Evolutionary conservation across 1,139 yeast genomes (phyloP).

Genomic region (Torulaspora pretoriensis): DNA sequence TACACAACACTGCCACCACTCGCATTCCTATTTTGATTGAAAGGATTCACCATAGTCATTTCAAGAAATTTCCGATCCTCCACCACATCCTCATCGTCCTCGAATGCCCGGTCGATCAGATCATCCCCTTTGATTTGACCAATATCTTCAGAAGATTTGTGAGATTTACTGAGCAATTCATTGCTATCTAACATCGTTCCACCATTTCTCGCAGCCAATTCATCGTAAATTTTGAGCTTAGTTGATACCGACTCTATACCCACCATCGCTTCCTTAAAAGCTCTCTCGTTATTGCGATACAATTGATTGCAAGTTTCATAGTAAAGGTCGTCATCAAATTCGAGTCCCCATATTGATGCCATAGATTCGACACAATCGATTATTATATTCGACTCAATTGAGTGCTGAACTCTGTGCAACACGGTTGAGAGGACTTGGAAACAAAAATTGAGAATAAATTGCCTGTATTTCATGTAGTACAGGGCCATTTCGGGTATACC

Average conservation of each 20-base stretch:
- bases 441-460: slow-evolving; percentile 27
- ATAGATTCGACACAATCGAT: slow-evolving; percentile 10
- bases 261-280: slow-evolving; percentile 19
- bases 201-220: slow-evolving; percentile 25
- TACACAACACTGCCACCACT: slow-evolving; percentile 24
- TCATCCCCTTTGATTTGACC: slow-evolving; percentile 21
- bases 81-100: slow-evolving; percentile 13
- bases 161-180: slow-evolving; percentile 7
- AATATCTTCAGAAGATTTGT: slow-evolving; percentile 15
- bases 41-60: slow-evolving; percentile 42
- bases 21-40: slow-evolving; percentile 27
- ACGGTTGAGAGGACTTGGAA: slow-evolving; percentile 17
- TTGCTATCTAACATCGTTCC: slow-evolving; percentile 10
- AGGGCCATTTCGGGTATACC: slow-evolving; percentile 19
- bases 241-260: slow-evolving; percentile 25
- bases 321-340: slow-evolving; percentile 28
- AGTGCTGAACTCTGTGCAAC: neutral
- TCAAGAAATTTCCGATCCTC: slow-evolving; percentile 33
- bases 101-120: slow-evolving; percentile 5
- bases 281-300: slow-evolving; percentile 14
- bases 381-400: neutral
- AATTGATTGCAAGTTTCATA: slow-evolving; percentile 21
- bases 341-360: slow-evolving; percentile 29
- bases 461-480: slow-evolving; percentile 32
- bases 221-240: slow-evolving; percentile 30